These are phyloP conservation scores for Boletus bicolor DNA, from an alignment of 768 basidiomycete species.

Conservation along the genomic window DNA sequence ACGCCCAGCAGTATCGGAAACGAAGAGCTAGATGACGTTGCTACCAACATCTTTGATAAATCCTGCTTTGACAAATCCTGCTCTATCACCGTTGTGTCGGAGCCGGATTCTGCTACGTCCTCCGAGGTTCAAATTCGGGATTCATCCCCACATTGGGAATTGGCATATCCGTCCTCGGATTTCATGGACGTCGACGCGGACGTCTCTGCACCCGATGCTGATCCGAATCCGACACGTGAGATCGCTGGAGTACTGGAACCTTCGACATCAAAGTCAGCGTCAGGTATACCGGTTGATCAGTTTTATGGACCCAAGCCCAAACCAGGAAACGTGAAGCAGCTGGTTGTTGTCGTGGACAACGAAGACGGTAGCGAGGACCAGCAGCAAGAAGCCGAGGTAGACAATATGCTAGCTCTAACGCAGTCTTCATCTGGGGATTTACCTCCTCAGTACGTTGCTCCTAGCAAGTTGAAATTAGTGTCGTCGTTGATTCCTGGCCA, in stretches of 20 bases:
- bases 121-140: conserved; percentile 11
- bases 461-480: background rate
- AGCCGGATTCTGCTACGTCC: conserved; percentile 6
- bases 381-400: conserved; percentile 32
- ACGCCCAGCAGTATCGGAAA: conserved; percentile 20
- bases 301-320: conserved; percentile 22
- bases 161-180: conserved; percentile 22
- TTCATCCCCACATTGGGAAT: conserved; percentile 7
- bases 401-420: conserved; percentile 27
- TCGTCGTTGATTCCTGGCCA: background rate
- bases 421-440: conserved; percentile 15
- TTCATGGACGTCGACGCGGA: conserved; percentile 28
- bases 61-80: conserved; percentile 20
- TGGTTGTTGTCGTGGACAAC: conserved; percentile 14
- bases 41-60: conserved; percentile 8
- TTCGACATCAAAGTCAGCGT: conserved; percentile 5
- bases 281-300: conserved; percentile 15
- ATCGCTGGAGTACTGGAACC: background rate
- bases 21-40: conserved; percentile 13
- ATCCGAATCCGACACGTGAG: background rate
- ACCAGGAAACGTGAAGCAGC: background rate
- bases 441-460: conserved; percentile 21
- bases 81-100: conserved; percentile 9
- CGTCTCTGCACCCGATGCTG: background rate
- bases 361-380: conserved; percentile 30